Base-by-base conservation (phyloP, 2,329 filamentous ascomycete species). In the Chaetomium olivaceum region DNA sequence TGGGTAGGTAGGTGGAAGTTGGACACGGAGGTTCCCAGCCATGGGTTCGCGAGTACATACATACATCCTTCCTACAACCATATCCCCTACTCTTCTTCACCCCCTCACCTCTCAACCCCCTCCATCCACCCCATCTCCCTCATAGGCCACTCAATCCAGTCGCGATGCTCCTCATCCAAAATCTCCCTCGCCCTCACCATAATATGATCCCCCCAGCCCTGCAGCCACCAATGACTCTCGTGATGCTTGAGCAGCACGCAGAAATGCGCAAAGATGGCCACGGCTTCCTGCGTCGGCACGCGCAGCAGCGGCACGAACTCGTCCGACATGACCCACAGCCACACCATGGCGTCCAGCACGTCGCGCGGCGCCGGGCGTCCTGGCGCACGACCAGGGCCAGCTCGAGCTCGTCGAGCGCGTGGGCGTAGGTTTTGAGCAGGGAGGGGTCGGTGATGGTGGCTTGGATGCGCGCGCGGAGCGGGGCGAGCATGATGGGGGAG, bases 271-370 rank as follows among this genome's bases (percentile, higher is more conserved):
- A 77, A 77, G 3, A 79, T 75, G 11, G 70, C 72, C 1, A 78
- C 69, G 1, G 73, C 70, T 63, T 75, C 73, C 55, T 76, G 74
- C 6, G 70, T 66, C 9, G 68, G 73, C 21, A 69, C 67, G 31
- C 71, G 71, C 14, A 81, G 67, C 25, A 80, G 70, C 19, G 75
- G 73, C 11, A 80, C 65, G 25, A 79, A 77, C 4, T 76, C 75
- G 61, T 78, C 73, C 3, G 75, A 71, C 11, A 78, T 72, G 29
- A 67, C 61, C 69, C 77, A 80, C 56, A 79, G 72, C 78, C 79
- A 80, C 5, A 78, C 70, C 62, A 80, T 80, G 1, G 78, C 72
- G 62, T 81, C 79, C 2, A 74, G 72, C 25, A 76, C 70, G 58
- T 81, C 79, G 14, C 75, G 71, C 9, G 65, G 66, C 14, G 39